phyloP scores from a whole-genome alignment of 345 rosid genomes.

The Orychophragmus violaceus region DNA sequence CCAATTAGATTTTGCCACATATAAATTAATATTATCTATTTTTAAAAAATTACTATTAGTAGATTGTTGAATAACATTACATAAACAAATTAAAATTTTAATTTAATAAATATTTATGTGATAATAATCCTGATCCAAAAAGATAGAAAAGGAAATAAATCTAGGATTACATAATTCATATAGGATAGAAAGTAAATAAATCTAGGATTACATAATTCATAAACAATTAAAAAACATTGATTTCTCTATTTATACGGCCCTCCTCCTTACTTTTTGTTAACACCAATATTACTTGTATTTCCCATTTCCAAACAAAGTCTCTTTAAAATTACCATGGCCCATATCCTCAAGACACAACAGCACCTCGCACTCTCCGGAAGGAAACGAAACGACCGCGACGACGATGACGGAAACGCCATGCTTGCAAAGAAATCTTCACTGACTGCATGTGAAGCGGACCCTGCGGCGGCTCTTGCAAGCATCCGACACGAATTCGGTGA shows the following conservation, averaged over 20 bases:
- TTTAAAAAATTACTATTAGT: no score
- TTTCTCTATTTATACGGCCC: neutral
- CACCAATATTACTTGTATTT: neutral
- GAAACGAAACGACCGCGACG: conserved; percentile 51
- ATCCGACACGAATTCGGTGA: conserved; percentile 92
- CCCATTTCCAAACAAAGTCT: neutral
- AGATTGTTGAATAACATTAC: no score
- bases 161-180: no score
- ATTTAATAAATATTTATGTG: no score
- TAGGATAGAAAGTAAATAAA: no score
- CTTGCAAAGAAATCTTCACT: conserved; percentile 45
- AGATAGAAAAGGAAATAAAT: no score
- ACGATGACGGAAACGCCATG: conserved; percentile 32
- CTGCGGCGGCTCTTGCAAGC: conserved; percentile 72
- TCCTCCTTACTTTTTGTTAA: neutral
- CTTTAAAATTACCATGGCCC: conserved; percentile 33
- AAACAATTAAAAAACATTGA: no score
- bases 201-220: no score
- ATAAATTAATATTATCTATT: no score
- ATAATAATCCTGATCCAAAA: no score
- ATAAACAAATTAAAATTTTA: no score
- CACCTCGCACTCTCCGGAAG: conserved; percentile 38
- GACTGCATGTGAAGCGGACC: conserved; percentile 44
- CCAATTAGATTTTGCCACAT: no score
- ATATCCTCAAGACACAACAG: conserved; percentile 25